A percentile compares a stretch with the other conserved stretches of the same genome.
phyloP scores from a whole-genome alignment of 371 early-diverging fungal species.

The Syncephalis plumigaleata region DNA sequence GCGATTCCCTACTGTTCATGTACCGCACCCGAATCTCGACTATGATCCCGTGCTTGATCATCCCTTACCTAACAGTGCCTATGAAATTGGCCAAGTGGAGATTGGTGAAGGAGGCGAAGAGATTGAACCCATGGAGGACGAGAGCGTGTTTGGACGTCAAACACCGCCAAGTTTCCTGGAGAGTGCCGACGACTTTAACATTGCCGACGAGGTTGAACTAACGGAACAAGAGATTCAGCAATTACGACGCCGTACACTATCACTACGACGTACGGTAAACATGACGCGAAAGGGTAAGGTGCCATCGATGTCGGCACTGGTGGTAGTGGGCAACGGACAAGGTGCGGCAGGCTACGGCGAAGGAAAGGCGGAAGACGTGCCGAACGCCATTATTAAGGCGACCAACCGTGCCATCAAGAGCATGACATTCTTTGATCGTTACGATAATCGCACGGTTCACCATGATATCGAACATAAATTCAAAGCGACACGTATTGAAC shows the following conservation, averaged over 20 bases:
- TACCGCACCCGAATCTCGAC: no score
- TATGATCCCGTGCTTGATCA: constrained; percentile 1
- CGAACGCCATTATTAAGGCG: constrained; percentile 77
- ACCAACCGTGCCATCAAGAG: constrained; percentile 74
- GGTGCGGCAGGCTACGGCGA: constrained; percentile 93
- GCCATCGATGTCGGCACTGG: constrained; percentile 74
- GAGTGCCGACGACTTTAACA: no score
- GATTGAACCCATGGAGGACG: no score
- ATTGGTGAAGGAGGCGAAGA: no score
- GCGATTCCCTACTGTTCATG: no score
- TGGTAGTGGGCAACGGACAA: constrained; percentile 87
- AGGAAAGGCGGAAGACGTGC: constrained; percentile 70
- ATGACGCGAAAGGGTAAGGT: constrained; percentile 77
- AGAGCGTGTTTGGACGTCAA: no score
- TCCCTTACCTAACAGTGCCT: no score
- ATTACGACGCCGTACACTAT: constrained; percentile 26
- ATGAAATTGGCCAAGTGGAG: no score
- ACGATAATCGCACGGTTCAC: constrained; percentile 87
- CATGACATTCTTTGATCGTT: constrained; percentile 68
- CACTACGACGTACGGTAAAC: constrained; percentile 63
- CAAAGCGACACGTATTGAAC: constrained; percentile 63
- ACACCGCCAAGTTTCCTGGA: no score
- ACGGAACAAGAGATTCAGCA: no score
- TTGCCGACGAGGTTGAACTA: no score
- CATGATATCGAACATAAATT: constrained; percentile 80